Percentiles rank a stretch among this genome's conserved stretches.
Conservation (phyloP, 106 monocot species). For the Platanthera zijinensis region DNA sequence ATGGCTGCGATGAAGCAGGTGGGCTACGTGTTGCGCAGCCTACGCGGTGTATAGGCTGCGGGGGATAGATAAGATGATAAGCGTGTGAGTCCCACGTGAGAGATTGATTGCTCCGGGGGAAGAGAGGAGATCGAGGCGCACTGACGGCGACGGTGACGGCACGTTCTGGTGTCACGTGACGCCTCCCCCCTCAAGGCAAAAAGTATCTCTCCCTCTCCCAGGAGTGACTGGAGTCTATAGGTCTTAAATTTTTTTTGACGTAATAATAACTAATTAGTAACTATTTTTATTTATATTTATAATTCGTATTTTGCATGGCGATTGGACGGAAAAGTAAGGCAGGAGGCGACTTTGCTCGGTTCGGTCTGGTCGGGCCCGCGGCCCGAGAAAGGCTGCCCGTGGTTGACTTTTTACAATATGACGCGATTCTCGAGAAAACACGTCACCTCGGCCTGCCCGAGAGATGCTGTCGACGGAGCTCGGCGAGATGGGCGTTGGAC, state of each 20-base stretch:
- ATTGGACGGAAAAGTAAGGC: too few relatives aligned
- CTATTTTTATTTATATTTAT: not conserved
- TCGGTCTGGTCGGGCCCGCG: too few relatives aligned
- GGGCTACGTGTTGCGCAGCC: not conserved
- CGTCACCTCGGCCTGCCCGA: too few relatives aligned
- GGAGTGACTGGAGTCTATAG: not conserved
- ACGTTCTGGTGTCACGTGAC: not conserved
- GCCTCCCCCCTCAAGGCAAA: not conserved
- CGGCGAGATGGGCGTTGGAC: too few relatives aligned
- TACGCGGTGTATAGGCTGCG: too few relatives aligned
- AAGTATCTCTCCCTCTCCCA: not conserved
- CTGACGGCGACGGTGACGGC: conserved; percentile 1
- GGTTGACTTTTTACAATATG: too few relatives aligned
- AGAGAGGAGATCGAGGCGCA: not conserved
- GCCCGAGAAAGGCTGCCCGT: too few relatives aligned
- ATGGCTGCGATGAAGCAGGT: not conserved
- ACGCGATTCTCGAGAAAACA: too few relatives aligned
- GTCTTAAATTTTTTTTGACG: not conserved
- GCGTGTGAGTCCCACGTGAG: not conserved
- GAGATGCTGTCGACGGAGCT: too few relatives aligned
- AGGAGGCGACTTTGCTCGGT: too few relatives aligned
- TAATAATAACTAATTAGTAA: not conserved
- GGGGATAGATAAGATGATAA: not conserved
- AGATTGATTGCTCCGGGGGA: not conserved
- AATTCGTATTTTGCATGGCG: not conserved